phyloP scores from a whole-genome alignment of 2,329 filamentous ascomycete species.

The Curvularia sp. region DNA sequence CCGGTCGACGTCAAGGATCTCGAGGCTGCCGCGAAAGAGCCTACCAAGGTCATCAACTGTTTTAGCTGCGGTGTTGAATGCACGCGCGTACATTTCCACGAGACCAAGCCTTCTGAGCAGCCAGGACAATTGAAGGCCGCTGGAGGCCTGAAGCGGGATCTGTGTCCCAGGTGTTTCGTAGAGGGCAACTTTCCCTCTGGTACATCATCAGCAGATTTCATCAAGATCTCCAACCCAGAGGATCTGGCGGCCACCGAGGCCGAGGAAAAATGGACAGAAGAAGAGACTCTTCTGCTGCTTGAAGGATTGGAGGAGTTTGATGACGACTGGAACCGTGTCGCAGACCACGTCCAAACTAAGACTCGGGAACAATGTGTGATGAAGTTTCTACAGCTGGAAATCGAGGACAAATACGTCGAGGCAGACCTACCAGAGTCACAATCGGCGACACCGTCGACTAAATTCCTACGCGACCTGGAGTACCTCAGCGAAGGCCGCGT shows the following conservation, averaged over 20 bases:
- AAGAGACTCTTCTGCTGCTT: slow-evolving; percentile 85
- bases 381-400: slow-evolving; percentile 94
- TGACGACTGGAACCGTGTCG: slow-evolving; percentile 93
- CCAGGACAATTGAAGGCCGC: slow-evolving; percentile 59
- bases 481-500: slow-evolving; percentile 75
- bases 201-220: slow-evolving; percentile 80
- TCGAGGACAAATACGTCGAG: slow-evolving; percentile 96
- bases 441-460: slow-evolving; percentile 54
- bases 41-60: slow-evolving; percentile 76
- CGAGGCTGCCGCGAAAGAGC: slow-evolving; percentile 66
- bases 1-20: slow-evolving; percentile 68
- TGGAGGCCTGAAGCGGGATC: slow-evolving; percentile 75
- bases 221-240: slow-evolving; percentile 85
- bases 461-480: slow-evolving; percentile 61
- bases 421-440: slow-evolving; percentile 66
- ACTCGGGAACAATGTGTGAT: slow-evolving; percentile 95
- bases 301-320: slow-evolving; percentile 93
- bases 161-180: slow-evolving; percentile 90
- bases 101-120: slow-evolving; percentile 64
- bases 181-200: slow-evolving; percentile 83
- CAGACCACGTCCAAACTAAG: slow-evolving; percentile 88
- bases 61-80: slow-evolving; percentile 93
- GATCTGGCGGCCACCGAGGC: slow-evolving; percentile 81
- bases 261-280: slow-evolving; percentile 89
- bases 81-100: slow-evolving; percentile 73